Base-by-base conservation (phyloP, 2,329 filamentous ascomycete species). In the Aspergillus puulaauensis region DNA sequence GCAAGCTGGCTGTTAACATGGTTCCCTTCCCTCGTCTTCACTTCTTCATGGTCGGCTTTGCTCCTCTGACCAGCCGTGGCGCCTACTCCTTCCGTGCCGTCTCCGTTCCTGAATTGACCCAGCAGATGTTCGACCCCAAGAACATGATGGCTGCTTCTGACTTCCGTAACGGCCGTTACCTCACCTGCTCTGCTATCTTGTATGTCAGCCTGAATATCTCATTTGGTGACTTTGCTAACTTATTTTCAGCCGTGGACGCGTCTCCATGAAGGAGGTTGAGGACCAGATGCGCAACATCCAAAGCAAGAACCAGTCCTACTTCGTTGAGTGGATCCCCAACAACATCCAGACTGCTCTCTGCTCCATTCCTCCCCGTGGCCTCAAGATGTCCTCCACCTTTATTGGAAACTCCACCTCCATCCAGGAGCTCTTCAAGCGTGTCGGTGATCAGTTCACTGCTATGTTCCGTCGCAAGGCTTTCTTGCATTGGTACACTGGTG, bases 381-480 rank as follows among this genome's bases (percentile, higher is more conserved):
- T 99, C 72, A 96, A 95, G 87, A 99, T 99, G 93, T 96, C 93
- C 57, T 93, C 93, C 47, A 99, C 95, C 77, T 99, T 99, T 72
- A 91, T 99, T 69, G 95, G 95, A 76, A 99, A 99, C 89, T 97
- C 93, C 66, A 99, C 95, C 71, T 96, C 93, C 68, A 99, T 99
- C 82, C 95, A 99, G 86, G 95, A 99, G 85, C 90, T 99, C 73
- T 99, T 99, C 90, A 98, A 99, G 91, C 93, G 95, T 87, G 85
- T 99, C 71, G 95, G 95, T 77, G 95, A 99, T 81, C 95, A 99
- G 84, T 99, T 99, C 88, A 93, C 90, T 82, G 95, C 93, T 78
- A 99, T 99, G 95, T 99, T 99, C 90, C 88, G 95, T 83, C 92
- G 95, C 83, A 99, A 98, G 90, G 95, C 95, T 88, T 99, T 99